Evolutionary conservation across 257 asterid genomes (phyloP), one percentile per base, ranked within the genome.

Genomic region (Solanum tacnaense): DNA sequence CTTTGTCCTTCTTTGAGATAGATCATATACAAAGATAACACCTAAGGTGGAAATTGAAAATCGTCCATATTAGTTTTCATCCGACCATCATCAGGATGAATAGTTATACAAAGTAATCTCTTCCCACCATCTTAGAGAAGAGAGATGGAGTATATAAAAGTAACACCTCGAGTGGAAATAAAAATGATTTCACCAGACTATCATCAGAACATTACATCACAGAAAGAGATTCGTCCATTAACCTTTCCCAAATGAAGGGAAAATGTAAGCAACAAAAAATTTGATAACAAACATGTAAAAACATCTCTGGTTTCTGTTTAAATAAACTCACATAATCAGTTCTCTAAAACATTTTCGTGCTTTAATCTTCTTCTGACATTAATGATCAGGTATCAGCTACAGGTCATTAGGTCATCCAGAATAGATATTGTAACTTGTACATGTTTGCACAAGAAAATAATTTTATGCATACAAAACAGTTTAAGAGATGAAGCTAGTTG

Each of bases 1-100:
- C 90, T 95, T 97, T 71, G 99, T 96, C 91, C 96, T 95, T 89
- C 98, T 94, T 92, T 96, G 99, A 46, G 98, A 96, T 85, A 95
- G 98, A 92, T 97, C 99, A 70, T 97, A 98, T 87, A 96, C 98
- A 90, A 97, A 96, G 88, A 97, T 92, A 88, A 97, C 95, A 84
- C 99, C 99, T 97, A 88, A 87, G 88, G 83, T 86, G 36, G 67
- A 92, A 84, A 84, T 87, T 78, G 27, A 46, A 29, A 81, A 81
- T 46, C 18, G 2, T 29, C 16, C 70, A 18, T 27, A 81, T 49
- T 18, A 81, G 29, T 9, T 81, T 27, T 81, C 68, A 31, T 46
- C 29, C 29, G 6, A 81, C 10, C 31, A 81, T 81, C 68, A 81
- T 46, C 85, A 46, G 68, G 68, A 46, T 81, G 68, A 27, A 46